Percentiles rank a stretch among this genome's conserved stretches.
These are phyloP conservation scores for Calocybe indica DNA, from an alignment of 768 basidiomycete genomes.

Conservation along the genomic window DNA sequence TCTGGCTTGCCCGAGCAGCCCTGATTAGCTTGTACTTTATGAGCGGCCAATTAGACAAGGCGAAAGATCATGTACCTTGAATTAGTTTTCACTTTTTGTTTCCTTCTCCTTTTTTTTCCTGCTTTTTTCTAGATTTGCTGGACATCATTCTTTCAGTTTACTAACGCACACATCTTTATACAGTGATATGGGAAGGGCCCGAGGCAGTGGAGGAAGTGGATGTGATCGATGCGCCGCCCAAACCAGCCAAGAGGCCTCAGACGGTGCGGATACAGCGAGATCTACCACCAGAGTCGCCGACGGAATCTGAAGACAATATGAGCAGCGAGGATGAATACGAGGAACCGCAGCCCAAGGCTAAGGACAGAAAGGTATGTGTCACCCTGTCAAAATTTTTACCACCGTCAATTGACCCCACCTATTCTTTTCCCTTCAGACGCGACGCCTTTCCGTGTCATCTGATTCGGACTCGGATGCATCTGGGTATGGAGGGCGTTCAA, in stretches of 20 bases:
- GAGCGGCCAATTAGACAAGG: conserved; percentile 11
- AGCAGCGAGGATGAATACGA: conserved; percentile 73
- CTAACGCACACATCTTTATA: conserved; percentile 16
- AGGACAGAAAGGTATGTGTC: conserved; percentile 38
- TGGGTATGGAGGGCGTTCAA: conserved; percentile 16
- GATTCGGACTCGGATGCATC: conserved; percentile 39
- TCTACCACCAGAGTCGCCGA: conserved; percentile 16
- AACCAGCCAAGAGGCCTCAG: conserved; percentile 24
- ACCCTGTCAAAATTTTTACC: conserved; percentile 11
- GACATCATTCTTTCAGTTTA: conserved; percentile 11
- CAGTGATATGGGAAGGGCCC: conserved; percentile 72
- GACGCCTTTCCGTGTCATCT: conserved; percentile 30
- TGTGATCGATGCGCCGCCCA: conserved; percentile 18
- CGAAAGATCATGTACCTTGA: conserved; percentile 7
- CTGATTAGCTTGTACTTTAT: conserved; percentile 18
- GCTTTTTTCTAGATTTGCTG: conserved; percentile 4
- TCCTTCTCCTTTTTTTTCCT: conserved; percentile 6
- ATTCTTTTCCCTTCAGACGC: conserved; percentile 33
- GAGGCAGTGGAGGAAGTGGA: conserved; percentile 47
- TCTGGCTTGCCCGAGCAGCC: conserved; percentile 14
- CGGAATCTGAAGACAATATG: conserved; percentile 43
- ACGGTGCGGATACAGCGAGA: conserved; percentile 17
- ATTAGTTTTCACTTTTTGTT: conserved; percentile 4
- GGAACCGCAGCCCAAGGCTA: conserved; percentile 25
- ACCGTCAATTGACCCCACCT: conserved; percentile 4